Base-by-base conservation (phyloP, 2,329 filamentous ascomycete species). In the Cladosporium velox region DNA sequence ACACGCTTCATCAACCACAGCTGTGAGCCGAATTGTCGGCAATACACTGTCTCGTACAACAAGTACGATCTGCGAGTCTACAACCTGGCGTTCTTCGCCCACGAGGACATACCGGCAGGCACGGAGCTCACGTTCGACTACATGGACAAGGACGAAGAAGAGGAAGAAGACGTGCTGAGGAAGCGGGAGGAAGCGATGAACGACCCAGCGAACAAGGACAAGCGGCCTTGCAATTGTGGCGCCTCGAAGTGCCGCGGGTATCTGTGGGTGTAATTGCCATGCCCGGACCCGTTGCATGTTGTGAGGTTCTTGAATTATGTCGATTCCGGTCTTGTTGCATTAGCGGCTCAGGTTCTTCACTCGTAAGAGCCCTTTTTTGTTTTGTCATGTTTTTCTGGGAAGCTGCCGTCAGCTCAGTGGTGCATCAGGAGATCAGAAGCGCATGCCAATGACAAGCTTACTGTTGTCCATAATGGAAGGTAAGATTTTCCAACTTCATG, bases 1-100 rank as follows among this genome's bases (percentile, higher is more conserved):
- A 91, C 90, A 0, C 86, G 91, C 2, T 95, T 94, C 77, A 90
- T 94, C 76, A 95, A 95, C 72, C 91, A 95, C 76, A 90, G 87
- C 1, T 94, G 91, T 75, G 86, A 91, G 4, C 91, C 91, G 0
- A 94, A 93, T 72, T 84, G 92, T 73, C 84, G 90, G 15, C 91
- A 93, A 67, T 94, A 93, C 77, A 91, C 90, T 0, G 87, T 92
- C 0, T 90, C 91, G 1, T 91, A 90, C 60, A 91, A 93, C 72
- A 89, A 91, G 67, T 86, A 90, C 0, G 90, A 93, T 72, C 87
- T 88, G 66, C 85, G 87, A 57, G 83, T 93, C 7, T 92, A 94
- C 75, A 90, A 93, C 67, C 80, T 94, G 58, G 91, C 90, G 0
- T 84, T 94, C 67, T 94, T 94, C 72, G 90, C 91, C 0, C 84